These are phyloP conservation scores for Leishmania lainsoni DNA, from an alignment of 208 protist species.

Conservation along the genomic window DNA sequence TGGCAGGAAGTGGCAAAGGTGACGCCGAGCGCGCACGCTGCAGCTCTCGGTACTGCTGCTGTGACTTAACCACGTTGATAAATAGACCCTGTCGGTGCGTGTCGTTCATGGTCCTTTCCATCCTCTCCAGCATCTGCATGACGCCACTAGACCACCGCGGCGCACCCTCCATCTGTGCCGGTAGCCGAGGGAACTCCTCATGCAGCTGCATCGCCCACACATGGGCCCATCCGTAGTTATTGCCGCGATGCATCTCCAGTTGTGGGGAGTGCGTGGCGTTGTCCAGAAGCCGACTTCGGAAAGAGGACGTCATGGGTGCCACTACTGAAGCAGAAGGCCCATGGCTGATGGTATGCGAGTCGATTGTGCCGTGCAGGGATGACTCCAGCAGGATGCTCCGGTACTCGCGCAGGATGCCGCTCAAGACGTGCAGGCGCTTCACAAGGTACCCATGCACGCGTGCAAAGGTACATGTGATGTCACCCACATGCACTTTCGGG, in stretches of 20 bases:
- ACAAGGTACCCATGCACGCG: slow-evolving; percentile 65
- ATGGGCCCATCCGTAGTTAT: slow-evolving; percentile 30
- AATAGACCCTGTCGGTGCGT: slow-evolving; percentile 47
- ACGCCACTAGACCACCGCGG: slow-evolving; percentile 23
- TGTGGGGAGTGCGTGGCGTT: slow-evolving; percentile 23
- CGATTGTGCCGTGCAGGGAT: not conserved
- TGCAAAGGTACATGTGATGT: slow-evolving; percentile 19
- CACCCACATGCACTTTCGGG: slow-evolving; percentile 11
- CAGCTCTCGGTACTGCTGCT: slow-evolving; percentile 15
- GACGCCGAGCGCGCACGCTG: not conserved
- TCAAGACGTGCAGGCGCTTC: slow-evolving; percentile 68
- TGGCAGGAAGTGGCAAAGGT: not conserved
- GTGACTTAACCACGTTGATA: slow-evolving; percentile 44
- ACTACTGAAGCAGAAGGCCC: not conserved
- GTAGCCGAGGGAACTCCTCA: slow-evolving; percentile 31
- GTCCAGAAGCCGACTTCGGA: not conserved
- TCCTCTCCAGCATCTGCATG: slow-evolving; percentile 37
- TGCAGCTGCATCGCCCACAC: slow-evolving; percentile 46
- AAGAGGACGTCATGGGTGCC: not conserved
- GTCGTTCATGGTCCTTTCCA: slow-evolving; percentile 55
- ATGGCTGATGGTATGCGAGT: not conserved
- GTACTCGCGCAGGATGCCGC: slow-evolving; percentile 67
- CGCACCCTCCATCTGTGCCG: slow-evolving; percentile 55
- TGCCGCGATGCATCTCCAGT: slow-evolving; percentile 22
- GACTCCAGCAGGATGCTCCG: slow-evolving; percentile 27